phyloP scores from a whole-genome alignment of 106 monocot species.

The Alisma plantagoaquatica region DNA sequence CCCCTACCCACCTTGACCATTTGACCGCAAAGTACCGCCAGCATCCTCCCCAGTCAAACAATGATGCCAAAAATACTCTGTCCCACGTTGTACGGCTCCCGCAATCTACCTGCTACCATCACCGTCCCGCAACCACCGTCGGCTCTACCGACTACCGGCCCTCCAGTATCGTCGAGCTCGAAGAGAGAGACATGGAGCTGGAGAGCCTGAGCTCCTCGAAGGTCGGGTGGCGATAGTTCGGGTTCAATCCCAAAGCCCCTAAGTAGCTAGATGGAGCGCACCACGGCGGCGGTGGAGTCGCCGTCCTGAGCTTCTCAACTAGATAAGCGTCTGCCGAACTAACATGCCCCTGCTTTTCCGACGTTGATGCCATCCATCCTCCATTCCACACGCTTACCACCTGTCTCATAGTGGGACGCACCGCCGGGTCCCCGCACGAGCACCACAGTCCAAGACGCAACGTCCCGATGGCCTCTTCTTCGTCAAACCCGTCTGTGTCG shows the following conservation, averaged over 20 bases:
- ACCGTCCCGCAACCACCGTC: conserved; percentile 4
- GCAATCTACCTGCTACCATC: background rate
- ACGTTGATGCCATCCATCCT: conserved; percentile 2
- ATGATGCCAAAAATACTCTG: too few relatives aligned
- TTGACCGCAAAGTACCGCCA: too few relatives aligned
- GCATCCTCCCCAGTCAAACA: too few relatives aligned
- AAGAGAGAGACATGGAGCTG: too few relatives aligned
- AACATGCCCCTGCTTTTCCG: background rate
- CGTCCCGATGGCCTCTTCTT: conserved; percentile 26
- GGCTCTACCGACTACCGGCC: too few relatives aligned
- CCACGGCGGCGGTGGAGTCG: background rate
- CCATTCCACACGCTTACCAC: conserved; percentile 44
- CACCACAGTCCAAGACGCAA: conserved; percentile 54
- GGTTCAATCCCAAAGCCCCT: background rate
- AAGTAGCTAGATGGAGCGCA: too few relatives aligned
- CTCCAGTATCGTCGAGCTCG: background rate
- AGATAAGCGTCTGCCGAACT: conserved; percentile 3
- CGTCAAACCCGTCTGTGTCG: conserved; percentile 16
- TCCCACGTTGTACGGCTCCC: background rate
- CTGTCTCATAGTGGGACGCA: conserved; percentile 55
- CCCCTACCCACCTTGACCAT: too few relatives aligned
- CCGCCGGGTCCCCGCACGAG: conserved; percentile 21
- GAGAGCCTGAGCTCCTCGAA: conserved; percentile 17
- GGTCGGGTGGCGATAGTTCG: background rate
- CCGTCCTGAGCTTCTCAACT: conserved; percentile 16